phyloP scores from a whole-genome alignment of 2,329 filamentous ascomycete genomes.

The Ophiostoma quercus region DNA sequence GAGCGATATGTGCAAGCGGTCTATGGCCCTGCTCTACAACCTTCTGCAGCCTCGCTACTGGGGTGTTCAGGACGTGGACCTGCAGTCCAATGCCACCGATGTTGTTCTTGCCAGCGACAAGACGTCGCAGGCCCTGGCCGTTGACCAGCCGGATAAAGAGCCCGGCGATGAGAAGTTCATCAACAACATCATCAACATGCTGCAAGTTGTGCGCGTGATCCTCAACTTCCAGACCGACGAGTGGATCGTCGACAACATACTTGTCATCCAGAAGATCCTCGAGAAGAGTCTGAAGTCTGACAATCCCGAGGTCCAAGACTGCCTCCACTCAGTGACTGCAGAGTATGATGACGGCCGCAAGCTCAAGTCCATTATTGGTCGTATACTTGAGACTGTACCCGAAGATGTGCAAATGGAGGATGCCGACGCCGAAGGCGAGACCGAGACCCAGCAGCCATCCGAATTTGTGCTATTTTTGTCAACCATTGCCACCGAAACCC shows the following conservation, averaged over 20 bases:
- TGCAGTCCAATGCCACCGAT: slow-evolving; percentile 87
- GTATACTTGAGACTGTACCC: slow-evolving; percentile 83
- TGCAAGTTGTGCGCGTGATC: slow-evolving; percentile 87
- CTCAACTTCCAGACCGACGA: slow-evolving; percentile 83
- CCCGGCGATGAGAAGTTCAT: slow-evolving; percentile 71
- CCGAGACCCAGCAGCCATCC: slow-evolving; percentile 67
- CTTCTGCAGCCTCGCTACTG: slow-evolving; percentile 83
- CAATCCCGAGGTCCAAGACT: slow-evolving; percentile 88
- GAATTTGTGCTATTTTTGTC: slow-evolving; percentile 84
- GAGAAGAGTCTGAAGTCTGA: slow-evolving; percentile 87
- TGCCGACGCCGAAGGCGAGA: slow-evolving; percentile 76
- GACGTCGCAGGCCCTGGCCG: slow-evolving; percentile 54
- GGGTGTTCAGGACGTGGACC: slow-evolving; percentile 85
- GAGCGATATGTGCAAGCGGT: slow-evolving; percentile 79
- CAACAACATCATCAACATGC: slow-evolving; percentile 84
- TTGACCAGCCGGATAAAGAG: slow-evolving; percentile 58
- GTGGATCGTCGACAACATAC: slow-evolving; percentile 77
- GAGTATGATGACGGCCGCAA: slow-evolving; percentile 64
- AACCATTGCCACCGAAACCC: slow-evolving; percentile 77
- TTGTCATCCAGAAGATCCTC: slow-evolving; percentile 75
- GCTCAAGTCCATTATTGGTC: slow-evolving; percentile 69
- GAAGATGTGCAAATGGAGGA: slow-evolving; percentile 69
- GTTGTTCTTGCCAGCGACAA: slow-evolving; percentile 79
- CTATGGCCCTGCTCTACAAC: slow-evolving; percentile 74
- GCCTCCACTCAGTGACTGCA: slow-evolving; percentile 69